A percentile compares a stretch with the other conserved stretches of the same genome.
These are phyloP conservation scores for Globisporangium iwayamae DNA, from an alignment of 352 stramenopile species.

Conservation along the genomic window DNA sequence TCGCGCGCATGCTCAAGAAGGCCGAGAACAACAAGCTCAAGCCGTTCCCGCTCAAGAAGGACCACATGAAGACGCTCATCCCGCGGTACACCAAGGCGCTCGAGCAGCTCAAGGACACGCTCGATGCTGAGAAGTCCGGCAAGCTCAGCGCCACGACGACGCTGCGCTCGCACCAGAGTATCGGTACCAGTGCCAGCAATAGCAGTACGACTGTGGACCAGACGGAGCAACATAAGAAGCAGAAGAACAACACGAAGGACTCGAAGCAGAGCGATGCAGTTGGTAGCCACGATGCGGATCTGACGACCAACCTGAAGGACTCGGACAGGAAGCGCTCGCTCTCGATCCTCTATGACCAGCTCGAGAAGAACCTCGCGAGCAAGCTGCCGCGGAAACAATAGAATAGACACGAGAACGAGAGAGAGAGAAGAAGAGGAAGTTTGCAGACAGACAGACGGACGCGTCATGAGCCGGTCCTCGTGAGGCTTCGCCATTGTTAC, in stretches of 20 bases:
- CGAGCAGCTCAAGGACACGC: constrained; percentile 70
- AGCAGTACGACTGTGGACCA: not conserved
- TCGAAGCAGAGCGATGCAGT: not conserved
- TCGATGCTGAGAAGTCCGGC: constrained; percentile 72
- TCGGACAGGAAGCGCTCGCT: constrained; percentile 60
- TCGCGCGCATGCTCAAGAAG: constrained; percentile 84
- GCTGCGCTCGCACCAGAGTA: constrained; percentile 18
- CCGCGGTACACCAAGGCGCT: constrained; percentile 68
- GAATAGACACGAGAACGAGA: constrained; percentile 12
- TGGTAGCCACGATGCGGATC: constrained; percentile 10
- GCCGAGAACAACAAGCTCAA: constrained; percentile 72
- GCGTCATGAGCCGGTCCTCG: not conserved
- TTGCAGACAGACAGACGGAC: no score
- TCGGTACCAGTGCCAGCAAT: not conserved
- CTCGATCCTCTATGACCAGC: constrained; percentile 47
- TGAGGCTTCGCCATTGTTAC: not conserved
- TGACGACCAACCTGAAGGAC: constrained; percentile 28
- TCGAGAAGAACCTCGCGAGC: constrained; percentile 50
- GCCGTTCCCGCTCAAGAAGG: constrained; percentile 55
- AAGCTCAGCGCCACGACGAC: constrained; percentile 51
- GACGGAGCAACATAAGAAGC: constrained; percentile 7
- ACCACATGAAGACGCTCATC: constrained; percentile 80
- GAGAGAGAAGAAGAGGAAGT: not conserved
- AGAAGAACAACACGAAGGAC: constrained; percentile 7
- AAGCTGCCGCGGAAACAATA: constrained; percentile 43